phyloP scores from a whole-genome alignment of 352 stramenopile species.

The Globisporangium alternatum region DNA sequence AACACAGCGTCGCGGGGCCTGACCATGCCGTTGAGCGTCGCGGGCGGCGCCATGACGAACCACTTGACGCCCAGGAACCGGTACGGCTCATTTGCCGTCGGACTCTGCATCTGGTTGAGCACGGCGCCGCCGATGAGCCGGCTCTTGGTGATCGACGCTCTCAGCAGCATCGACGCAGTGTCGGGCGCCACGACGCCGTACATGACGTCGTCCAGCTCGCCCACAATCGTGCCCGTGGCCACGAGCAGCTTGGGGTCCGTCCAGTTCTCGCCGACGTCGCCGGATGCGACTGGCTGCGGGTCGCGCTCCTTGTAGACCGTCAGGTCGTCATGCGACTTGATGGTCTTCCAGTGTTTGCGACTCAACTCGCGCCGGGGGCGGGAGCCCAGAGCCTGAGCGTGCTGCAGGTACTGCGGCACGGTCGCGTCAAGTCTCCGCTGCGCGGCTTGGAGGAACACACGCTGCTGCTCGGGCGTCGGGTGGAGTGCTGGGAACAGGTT shows the following conservation, averaged over 20 bases:
- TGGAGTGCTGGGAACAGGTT: constrained; percentile 21
- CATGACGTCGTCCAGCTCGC: constrained; percentile 15
- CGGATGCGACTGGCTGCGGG: neutral
- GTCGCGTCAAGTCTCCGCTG: constrained; percentile 20
- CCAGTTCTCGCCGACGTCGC: constrained; percentile 10
- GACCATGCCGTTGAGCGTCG: constrained; percentile 25
- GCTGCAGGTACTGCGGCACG: constrained; percentile 20
- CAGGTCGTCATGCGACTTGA: constrained; percentile 32
- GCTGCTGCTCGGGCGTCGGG: constrained; percentile 20
- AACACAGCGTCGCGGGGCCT: constrained; percentile 30
- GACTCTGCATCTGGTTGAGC: constrained; percentile 26
- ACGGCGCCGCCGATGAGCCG: constrained; percentile 22
- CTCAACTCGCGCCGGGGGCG: constrained; percentile 23
- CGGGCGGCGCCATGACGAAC: constrained; percentile 25
- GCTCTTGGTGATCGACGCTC: constrained; percentile 9
- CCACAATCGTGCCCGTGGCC: constrained; percentile 9
- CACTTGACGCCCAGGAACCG: constrained; percentile 33
- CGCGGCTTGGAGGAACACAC: constrained; percentile 14
- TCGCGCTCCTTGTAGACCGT: constrained; percentile 30
- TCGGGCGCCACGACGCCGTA: constrained; percentile 12
- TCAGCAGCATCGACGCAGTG: constrained; percentile 7
- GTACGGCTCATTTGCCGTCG: constrained; percentile 29
- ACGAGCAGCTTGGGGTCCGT: constrained; percentile 16
- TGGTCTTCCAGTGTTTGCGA: constrained; percentile 27
- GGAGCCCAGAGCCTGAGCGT: constrained; percentile 17